phyloP scores from a whole-genome alignment of 1,284 basidiomycete species.

The Waitea zeae region DNA sequence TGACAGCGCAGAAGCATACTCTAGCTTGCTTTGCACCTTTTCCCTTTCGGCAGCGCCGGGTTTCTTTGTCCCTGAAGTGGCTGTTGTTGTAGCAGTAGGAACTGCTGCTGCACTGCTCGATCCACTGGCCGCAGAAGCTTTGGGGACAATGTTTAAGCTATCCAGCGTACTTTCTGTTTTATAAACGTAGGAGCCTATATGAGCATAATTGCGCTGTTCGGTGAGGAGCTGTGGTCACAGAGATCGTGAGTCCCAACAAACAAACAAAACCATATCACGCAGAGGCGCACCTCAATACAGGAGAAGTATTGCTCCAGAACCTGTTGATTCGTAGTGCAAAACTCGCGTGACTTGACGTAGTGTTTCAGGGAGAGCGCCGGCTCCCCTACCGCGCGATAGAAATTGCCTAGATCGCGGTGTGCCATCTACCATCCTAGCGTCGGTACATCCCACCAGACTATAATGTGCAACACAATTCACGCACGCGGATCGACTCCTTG shows the following conservation, averaged over 20 bases:
- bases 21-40: constrained; percentile 58
- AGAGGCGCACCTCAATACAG: constrained; percentile 45
- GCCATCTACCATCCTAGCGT: constrained; percentile 54
- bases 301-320: constrained; percentile 76
- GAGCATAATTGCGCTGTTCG: constrained; percentile 68
- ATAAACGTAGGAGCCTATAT: constrained; percentile 75
- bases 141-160: no score
- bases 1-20: constrained; percentile 60
- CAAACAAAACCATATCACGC: constrained; percentile 2
- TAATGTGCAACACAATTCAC: constrained; percentile 12
- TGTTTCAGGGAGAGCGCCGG: constrained; percentile 53
- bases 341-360: constrained; percentile 75
- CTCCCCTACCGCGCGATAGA: constrained; percentile 56
- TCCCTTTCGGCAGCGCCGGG: constrained; percentile 38
- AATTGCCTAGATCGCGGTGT: constrained; percentile 69
- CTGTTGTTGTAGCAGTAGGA: constrained; percentile 10
- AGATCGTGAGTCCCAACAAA: constrained; percentile 1
- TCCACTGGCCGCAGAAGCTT: no score
- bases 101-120: constrained; percentile 5
- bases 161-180: constrained; percentile 83
- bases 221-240: constrained; percentile 46
- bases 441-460: constrained; percentile 1
- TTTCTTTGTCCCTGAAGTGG: constrained; percentile 22
- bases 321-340: constrained; percentile 70
- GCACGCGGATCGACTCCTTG: constrained; percentile 81